Evolutionary conservation across 129 eudicot species (phyloP).

Genomic region (Apium graveolens): DNA sequence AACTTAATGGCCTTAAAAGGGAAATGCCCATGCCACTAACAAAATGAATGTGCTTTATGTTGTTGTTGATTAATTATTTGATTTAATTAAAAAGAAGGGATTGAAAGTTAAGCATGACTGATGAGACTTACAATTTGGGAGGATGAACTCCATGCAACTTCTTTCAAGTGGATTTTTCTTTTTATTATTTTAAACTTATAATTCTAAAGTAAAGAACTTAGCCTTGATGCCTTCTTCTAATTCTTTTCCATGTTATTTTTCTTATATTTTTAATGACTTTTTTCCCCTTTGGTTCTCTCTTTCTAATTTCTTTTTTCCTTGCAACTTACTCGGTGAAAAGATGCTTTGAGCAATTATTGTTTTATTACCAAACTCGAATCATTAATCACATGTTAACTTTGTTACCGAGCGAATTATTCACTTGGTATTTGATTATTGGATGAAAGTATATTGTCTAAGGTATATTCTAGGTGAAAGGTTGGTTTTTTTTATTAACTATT

Average conservation of each 20-base stretch:
- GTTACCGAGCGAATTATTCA: background rate
- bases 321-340: background rate
- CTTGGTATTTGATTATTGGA: background rate
- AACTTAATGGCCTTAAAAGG: constrained; percentile 9
- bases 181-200: background rate
- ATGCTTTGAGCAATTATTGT: background rate
- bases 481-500: too few species aligned
- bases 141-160: constrained; percentile 66
- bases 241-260: background rate
- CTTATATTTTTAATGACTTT: background rate
- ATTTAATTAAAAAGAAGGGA: constrained; percentile 1
- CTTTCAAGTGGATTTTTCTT: constrained; percentile 60
- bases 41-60: constrained; percentile 10
- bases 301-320: background rate
- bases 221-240: constrained; percentile 5
- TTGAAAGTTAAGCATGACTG: constrained; percentile 3
- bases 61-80: constrained; percentile 7
- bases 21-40: constrained; percentile 10
- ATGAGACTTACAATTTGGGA: constrained; percentile 40
- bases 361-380: background rate
- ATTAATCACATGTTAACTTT: background rate
- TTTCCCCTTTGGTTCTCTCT: background rate
- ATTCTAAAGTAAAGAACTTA: constrained; percentile 2
- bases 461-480: too few species aligned
- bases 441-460: too few species aligned